Evolutionary conservation across 2,329 filamentous ascomycete genomes (phyloP).

Genomic region (Apiospora phragmitis): DNA sequence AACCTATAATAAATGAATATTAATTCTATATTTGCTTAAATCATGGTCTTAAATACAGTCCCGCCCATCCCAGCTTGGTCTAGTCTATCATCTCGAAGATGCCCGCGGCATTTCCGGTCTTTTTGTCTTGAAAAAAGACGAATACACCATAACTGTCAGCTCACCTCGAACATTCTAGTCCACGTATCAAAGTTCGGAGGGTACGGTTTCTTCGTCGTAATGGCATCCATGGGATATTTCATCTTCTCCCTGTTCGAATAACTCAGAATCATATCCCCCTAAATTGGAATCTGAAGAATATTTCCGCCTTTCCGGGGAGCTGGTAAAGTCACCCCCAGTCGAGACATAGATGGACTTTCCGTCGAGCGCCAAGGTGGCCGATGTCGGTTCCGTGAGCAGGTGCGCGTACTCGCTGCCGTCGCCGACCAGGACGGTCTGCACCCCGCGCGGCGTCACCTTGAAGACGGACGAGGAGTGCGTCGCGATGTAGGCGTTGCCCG

Average conservation of each 20-base stretch:
- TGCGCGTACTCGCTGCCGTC: neutral
- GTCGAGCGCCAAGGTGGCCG: constrained; percentile 17
- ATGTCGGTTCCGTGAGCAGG: constrained; percentile 20
- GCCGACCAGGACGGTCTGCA: constrained; percentile 17
- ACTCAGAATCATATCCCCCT: neutral
- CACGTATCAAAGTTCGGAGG: neutral
- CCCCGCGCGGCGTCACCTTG: constrained; percentile 20
- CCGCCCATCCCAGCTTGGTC: no score
- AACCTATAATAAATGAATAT: no score
- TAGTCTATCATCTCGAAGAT: no score
- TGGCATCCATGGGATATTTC: neutral
- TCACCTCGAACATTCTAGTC: no score
- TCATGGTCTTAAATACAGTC: no score
- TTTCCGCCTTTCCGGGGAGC: neutral
- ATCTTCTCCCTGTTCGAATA: neutral
- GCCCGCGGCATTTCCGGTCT: no score
- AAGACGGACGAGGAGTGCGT: constrained; percentile 20
- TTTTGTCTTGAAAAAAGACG: no score
- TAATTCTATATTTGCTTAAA: no score
- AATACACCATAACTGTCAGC: no score
- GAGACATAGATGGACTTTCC: constrained; percentile 21
- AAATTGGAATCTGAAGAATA: neutral
- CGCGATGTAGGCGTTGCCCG: constrained; percentile 21
- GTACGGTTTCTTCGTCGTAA: neutral
- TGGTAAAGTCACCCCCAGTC: constrained; percentile 18